These are phyloP conservation scores for Cadophora sp. DNA, from an alignment of 2,329 filamentous ascomycete species.

Conservation along the genomic window DNA sequence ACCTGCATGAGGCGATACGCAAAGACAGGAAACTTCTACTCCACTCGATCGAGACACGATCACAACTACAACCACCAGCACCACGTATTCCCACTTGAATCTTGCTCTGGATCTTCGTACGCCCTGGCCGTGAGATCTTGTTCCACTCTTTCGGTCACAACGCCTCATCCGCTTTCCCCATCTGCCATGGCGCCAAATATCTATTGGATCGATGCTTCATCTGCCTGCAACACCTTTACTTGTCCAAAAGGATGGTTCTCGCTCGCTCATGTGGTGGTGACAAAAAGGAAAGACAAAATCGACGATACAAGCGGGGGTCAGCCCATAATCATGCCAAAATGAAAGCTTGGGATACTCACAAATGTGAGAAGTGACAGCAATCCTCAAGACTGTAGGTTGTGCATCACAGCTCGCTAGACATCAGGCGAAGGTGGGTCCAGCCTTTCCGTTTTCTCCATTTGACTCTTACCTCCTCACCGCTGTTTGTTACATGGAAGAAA, in stretches of 20 bases:
- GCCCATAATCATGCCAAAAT: constrained; percentile 10
- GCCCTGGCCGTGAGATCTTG: constrained; percentile 28
- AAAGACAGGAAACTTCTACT: constrained; percentile 15
- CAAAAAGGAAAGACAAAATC: constrained; percentile 21
- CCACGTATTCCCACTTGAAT: constrained; percentile 24
- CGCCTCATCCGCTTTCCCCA: constrained; percentile 17
- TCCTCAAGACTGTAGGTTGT: constrained; percentile 11
- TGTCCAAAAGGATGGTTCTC: constrained; percentile 15
- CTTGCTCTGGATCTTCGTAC: constrained; percentile 32
- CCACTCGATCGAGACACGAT: constrained; percentile 11
- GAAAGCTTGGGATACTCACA: not conserved
- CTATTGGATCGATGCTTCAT: constrained; percentile 30
- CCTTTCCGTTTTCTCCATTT: constrained; percentile 1
- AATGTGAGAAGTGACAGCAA: constrained; percentile 36
- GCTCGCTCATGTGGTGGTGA: constrained; percentile 9
- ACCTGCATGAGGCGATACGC: constrained; percentile 29
- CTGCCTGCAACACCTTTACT: constrained; percentile 35
- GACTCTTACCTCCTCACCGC: constrained; percentile 34
- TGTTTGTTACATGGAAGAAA: constrained; percentile 31
- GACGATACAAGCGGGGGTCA: constrained; percentile 16
- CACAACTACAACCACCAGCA: constrained; percentile 17
- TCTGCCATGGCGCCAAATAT: constrained; percentile 12
- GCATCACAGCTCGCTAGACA: constrained; percentile 4
- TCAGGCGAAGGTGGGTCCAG: not conserved
- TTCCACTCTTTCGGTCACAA: constrained; percentile 20